These are phyloP conservation scores for Cutaneotrichosporon cavernicola DNA, from an alignment of 1,284 basidiomycete genomes.

Conservation along the genomic window DNA sequence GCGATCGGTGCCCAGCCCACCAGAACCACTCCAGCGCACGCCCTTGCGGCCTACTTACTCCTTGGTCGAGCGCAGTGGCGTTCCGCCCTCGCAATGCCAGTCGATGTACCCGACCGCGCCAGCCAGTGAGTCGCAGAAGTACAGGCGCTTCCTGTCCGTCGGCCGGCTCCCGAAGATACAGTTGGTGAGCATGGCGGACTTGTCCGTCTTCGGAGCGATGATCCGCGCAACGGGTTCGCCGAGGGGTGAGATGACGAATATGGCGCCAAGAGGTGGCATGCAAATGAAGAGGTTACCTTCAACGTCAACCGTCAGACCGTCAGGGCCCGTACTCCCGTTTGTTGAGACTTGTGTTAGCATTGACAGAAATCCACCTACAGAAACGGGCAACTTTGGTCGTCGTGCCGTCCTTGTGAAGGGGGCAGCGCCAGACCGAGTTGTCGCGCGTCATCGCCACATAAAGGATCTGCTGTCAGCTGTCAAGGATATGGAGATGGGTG, in stretches of 20 bases:
- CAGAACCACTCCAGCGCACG: no score
- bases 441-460: neutral
- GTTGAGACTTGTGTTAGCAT: neutral
- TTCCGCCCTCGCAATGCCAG: neutral
- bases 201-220: neutral
- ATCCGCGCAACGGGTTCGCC: neutral
- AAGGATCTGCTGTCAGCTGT: neutral
- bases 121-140: neutral
- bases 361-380: neutral
- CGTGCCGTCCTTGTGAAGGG: slow-evolving; percentile 4
- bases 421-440: slow-evolving; percentile 2
- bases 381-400: neutral
- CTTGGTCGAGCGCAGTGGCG: neutral
- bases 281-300: neutral
- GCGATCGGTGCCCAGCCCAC: no score
- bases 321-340: neutral
- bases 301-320: neutral
- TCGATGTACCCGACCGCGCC: slow-evolving; percentile 1
- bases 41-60: neutral
- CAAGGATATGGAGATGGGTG: no score
- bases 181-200: neutral
- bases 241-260: neutral
- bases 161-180: neutral
- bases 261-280: neutral
- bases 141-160: neutral